These are phyloP conservation scores for Kandelia obovata DNA, from an alignment of 345 rosid genomes.

Conservation along the genomic window DNA sequence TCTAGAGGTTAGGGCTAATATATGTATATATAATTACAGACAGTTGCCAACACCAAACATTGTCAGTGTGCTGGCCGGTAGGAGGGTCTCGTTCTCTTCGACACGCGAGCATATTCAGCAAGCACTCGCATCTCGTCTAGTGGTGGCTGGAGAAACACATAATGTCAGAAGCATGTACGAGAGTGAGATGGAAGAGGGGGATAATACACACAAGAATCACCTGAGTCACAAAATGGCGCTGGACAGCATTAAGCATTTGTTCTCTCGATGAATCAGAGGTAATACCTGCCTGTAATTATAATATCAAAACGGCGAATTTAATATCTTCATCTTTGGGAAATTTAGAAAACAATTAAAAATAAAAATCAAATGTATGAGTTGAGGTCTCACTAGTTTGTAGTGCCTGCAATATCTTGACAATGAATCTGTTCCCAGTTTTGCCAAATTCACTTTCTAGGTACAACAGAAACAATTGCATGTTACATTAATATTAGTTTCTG, in stretches of 20 bases:
- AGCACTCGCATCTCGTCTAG: conserved; percentile 43
- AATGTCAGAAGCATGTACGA: background rate
- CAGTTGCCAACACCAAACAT: conserved; percentile 8
- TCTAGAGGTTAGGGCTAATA: conserved; percentile 46
- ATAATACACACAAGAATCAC: conserved; percentile 24
- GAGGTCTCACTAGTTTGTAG: conserved; percentile 47
- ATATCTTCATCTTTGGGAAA: background rate
- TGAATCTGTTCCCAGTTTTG: conserved; percentile 42
- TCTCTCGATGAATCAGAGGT: conserved; percentile 43
- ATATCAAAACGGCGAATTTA: background rate
- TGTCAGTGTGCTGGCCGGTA: conserved; percentile 14
- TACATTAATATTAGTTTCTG: conserved; percentile 1
- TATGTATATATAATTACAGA: conserved; percentile 28
- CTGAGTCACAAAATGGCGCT: conserved; percentile 52
- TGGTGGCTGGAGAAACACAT: conserved; percentile 27
- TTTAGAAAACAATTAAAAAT: background rate
- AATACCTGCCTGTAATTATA: conserved; percentile 31
- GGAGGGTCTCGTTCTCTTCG: conserved; percentile 31
- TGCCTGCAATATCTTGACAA: conserved; percentile 58
- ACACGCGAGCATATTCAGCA: conserved; percentile 28
- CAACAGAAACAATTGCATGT: background rate
- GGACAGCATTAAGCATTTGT: conserved; percentile 44
- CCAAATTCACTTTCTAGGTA: conserved; percentile 51
- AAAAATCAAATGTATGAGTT: background rate
- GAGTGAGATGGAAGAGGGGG: background rate